Evolutionary conservation across 352 stramenopile genomes (phyloP).

Genomic region (Pythium folliculosum): DNA sequence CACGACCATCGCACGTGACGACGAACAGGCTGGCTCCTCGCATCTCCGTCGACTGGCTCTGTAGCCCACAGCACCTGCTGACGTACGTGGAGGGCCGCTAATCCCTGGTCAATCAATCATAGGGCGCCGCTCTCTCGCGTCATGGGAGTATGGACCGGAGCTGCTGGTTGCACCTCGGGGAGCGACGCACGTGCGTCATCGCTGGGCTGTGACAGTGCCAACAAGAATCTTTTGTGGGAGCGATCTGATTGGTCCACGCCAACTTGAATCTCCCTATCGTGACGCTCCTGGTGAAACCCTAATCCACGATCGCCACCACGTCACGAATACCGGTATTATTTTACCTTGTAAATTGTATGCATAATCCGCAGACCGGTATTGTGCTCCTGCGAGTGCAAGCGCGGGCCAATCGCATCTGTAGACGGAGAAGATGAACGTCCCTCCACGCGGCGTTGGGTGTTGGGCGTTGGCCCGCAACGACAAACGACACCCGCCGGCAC

Average conservation of each 20-base stretch:
- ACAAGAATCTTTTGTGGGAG: slow-evolving; percentile 16
- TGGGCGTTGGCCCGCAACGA: too few species aligned
- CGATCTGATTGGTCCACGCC: slow-evolving; percentile 19
- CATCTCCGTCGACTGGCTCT: neutral
- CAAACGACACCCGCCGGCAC: slow-evolving; percentile 1
- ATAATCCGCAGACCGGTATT: slow-evolving; percentile 14
- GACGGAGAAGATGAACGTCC: slow-evolving; percentile 13
- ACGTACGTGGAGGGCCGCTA: neutral
- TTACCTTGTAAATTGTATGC: slow-evolving; percentile 13
- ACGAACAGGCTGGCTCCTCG: neutral
- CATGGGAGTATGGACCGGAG: neutral
- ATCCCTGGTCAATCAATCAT: slow-evolving; percentile 17
- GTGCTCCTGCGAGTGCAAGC: slow-evolving; percentile 5
- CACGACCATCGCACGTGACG: too few species aligned
- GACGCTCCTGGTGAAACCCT: slow-evolving; percentile 25
- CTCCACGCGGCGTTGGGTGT: too few species aligned
- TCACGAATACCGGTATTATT: slow-evolving; percentile 15
- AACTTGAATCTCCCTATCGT: slow-evolving; percentile 29
- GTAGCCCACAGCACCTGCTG: neutral
- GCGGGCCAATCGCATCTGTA: slow-evolving; percentile 23
- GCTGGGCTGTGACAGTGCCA: slow-evolving; percentile 24
- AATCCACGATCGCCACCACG: neutral
- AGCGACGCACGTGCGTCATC: slow-evolving; percentile 25
- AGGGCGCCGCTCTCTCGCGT: neutral
- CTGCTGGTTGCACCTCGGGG: slow-evolving; percentile 14